phyloP scores from a whole-genome alignment of 1,139 yeast species.

The Sporopachydermia cereana region DNA sequence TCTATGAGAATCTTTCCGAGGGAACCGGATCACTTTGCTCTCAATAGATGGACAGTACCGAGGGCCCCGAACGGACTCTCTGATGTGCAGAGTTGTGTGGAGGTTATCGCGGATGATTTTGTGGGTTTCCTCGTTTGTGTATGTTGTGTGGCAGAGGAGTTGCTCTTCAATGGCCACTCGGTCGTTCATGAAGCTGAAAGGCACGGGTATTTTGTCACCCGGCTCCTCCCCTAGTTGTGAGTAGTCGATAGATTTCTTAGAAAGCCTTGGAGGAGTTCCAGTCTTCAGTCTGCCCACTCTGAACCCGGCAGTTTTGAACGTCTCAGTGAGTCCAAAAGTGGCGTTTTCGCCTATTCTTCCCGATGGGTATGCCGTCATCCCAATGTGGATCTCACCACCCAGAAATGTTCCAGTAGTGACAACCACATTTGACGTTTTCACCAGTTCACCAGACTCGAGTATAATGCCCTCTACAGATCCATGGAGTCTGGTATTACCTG shows the following conservation, averaged over 20 bases:
- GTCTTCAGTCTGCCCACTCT: conserved; percentile 84
- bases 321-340: conserved; percentile 76
- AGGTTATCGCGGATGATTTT: conserved; percentile 56
- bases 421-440: conserved; percentile 58
- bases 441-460: conserved; percentile 50
- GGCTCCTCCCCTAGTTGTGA: conserved; percentile 46
- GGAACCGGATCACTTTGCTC: conserved; percentile 72
- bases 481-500: neutral
- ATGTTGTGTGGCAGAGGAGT: conserved; percentile 62
- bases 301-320: conserved; percentile 69
- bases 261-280: conserved; percentile 92
- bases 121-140: conserved; percentile 69
- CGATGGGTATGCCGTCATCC: conserved; percentile 66
- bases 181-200: conserved; percentile 84
- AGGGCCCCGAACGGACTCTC: conserved; percentile 94
- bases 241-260: conserved; percentile 60
- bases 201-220: conserved; percentile 72
- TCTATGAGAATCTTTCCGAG: conserved; percentile 62
- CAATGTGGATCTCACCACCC: conserved; percentile 91
- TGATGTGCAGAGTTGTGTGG: conserved; percentile 75
- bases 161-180: conserved; percentile 46
- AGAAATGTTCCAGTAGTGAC: conserved; percentile 94
- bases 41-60: conserved; percentile 96
- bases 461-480: conserved; percentile 52
- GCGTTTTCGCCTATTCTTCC: conserved; percentile 93